Conservation (phyloP, 176 grass and related monocot species). For the Pontederia crassipes region DNA sequence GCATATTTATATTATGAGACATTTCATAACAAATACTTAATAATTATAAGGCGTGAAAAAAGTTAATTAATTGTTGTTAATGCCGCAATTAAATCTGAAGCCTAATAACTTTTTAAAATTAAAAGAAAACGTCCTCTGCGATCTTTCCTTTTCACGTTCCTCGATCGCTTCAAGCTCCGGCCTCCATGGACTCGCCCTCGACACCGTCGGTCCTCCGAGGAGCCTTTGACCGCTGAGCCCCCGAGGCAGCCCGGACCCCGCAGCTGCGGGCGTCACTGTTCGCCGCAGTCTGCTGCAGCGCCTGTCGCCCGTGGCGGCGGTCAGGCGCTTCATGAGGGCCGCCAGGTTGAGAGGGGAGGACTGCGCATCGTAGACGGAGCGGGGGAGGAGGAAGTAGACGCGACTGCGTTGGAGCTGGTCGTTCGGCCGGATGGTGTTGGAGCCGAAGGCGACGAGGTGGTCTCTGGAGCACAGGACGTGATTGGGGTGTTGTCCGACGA, state of each 20-base stretch:
- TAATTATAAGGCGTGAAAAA: too few species aligned
- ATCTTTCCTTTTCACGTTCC: background rate
- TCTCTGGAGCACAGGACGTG: slow-evolving; percentile 44
- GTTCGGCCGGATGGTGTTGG: background rate
- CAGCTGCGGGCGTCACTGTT: background rate
- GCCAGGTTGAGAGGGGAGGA: slow-evolving; percentile 71
- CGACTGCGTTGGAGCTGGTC: slow-evolving; percentile 45
- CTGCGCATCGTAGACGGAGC: slow-evolving; percentile 52
- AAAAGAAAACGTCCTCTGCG: too few species aligned
- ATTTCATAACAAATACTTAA: too few species aligned
- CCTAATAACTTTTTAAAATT: too few species aligned
- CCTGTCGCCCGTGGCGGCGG: slow-evolving; percentile 15
- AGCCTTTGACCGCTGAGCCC: background rate
- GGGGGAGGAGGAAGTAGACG: slow-evolving; percentile 86
- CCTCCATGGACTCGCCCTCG: background rate
- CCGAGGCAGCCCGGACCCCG: background rate
- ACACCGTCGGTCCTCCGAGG: too few species aligned
- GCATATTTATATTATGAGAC: too few species aligned
- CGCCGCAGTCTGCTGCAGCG: slow-evolving; percentile 7
- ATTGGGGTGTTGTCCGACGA: slow-evolving; percentile 19
- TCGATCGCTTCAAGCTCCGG: slow-evolving; percentile 2
- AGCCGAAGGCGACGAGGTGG: slow-evolving; percentile 20
- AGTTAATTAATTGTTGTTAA: too few species aligned
- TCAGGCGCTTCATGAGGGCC: slow-evolving; percentile 72
- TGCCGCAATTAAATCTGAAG: too few species aligned